Percentiles rank a stretch among this genome's conserved stretches.
Conservation (phyloP, 768 basidiomycete genomes). For the Psilocybe tampanensis region DNA sequence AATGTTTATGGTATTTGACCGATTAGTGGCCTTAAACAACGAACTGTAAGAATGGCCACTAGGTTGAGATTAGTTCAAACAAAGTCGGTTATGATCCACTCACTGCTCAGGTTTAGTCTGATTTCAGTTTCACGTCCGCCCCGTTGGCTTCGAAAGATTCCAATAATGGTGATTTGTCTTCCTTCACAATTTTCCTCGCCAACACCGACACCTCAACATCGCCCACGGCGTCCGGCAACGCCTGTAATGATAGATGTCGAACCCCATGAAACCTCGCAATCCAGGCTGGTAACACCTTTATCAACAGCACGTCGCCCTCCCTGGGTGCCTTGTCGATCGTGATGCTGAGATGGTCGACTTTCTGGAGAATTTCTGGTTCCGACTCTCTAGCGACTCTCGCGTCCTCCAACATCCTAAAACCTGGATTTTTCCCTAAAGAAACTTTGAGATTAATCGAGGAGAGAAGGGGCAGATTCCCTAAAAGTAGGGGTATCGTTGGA, state of each 20-base stretch:
- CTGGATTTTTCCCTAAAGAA: constrained; percentile 20
- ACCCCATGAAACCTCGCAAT: neutral
- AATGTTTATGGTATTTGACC: too few relatives aligned
- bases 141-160: neutral
- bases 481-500: constrained; percentile 21
- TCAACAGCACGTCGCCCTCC: neutral
- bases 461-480: constrained; percentile 19
- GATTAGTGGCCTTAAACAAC: too few relatives aligned
- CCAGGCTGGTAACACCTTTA: neutral
- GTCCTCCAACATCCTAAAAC: constrained; percentile 25
- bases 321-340: neutral
- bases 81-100: too few relatives aligned
- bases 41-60: too few relatives aligned
- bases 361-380: neutral
- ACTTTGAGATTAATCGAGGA: constrained; percentile 19
- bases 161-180: neutral
- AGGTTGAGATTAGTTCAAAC: too few relatives aligned
- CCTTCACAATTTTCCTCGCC: neutral
- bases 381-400: neutral
- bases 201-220: neutral
- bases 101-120: neutral
- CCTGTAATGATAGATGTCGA: neutral
- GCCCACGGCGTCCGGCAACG: neutral
- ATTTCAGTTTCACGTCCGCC: neutral
- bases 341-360: neutral